These are phyloP conservation scores for Prunus dulcis DNA, from an alignment of 306 rosid species.

Conservation along the genomic window DNA sequence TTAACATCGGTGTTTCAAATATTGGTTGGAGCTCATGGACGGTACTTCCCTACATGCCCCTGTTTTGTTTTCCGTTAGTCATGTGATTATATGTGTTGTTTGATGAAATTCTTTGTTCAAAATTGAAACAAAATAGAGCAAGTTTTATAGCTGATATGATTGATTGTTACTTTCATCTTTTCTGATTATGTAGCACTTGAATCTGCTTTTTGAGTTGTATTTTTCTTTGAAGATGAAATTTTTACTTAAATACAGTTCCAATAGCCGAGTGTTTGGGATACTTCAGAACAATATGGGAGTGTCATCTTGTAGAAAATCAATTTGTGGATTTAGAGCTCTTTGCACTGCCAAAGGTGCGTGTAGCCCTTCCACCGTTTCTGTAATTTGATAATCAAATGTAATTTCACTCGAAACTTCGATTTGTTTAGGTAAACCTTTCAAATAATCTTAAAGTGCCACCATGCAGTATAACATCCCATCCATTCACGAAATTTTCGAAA, in stretches of 20 bases:
- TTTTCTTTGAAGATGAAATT: slow-evolving; percentile 18
- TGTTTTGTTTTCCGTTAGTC: not conserved
- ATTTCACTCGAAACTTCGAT: not conserved
- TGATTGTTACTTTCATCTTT: not conserved
- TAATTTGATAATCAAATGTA: slow-evolving; percentile 5
- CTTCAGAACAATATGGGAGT: slow-evolving; percentile 38
- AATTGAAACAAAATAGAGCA: too few species aligned
- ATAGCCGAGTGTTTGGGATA: slow-evolving; percentile 36
- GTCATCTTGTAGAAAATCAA: slow-evolving; percentile 45
- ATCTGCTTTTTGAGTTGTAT: not conserved
- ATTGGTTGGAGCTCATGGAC: slow-evolving; percentile 39
- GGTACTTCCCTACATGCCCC: slow-evolving; percentile 26
- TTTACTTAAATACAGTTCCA: slow-evolving; percentile 40
- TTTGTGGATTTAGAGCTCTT: slow-evolving; percentile 52
- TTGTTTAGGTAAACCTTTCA: not conserved
- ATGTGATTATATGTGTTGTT: not conserved
- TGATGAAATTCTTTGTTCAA: not conserved
- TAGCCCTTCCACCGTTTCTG: slow-evolving; percentile 15
- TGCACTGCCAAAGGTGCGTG: slow-evolving; percentile 61
- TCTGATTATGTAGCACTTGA: not conserved
- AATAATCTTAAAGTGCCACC: not conserved
- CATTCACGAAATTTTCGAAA: not conserved
- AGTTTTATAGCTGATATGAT: not conserved
- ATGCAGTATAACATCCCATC: not conserved
- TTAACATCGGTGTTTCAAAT: slow-evolving; percentile 24